phyloP scores from a whole-genome alignment of 164 flowering plant species.

The Tetracentron sinense region DNA sequence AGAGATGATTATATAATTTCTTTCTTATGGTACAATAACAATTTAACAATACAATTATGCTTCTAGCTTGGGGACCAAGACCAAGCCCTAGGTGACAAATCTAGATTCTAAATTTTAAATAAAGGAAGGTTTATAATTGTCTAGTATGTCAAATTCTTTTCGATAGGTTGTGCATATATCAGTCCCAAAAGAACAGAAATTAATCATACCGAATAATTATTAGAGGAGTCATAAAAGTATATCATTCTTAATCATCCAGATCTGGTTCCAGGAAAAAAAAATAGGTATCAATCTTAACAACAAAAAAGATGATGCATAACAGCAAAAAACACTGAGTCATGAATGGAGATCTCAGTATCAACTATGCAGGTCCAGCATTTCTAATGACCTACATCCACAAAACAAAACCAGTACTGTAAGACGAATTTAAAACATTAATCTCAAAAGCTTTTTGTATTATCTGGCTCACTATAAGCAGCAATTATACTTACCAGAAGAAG shows the following conservation, averaged over 20 bases:
- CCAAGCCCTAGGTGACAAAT: no score
- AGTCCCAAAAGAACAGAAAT: background rate
- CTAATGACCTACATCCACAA: background rate
- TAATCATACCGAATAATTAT: background rate
- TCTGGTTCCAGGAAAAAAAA: no score
- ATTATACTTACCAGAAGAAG: constrained; percentile 63
- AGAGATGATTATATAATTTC: no score
- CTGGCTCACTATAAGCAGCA: background rate
- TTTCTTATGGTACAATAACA: no score
- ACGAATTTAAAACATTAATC: background rate
- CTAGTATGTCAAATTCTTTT: background rate
- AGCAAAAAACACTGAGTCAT: background rate
- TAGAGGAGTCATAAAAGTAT: no score
- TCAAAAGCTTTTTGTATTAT: background rate
- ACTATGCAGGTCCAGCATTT: background rate
- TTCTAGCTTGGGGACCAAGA: no score
- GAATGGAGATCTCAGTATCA: background rate
- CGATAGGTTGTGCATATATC: background rate
- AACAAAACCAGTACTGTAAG: background rate
- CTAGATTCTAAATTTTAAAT: no score
- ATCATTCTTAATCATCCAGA: no score
- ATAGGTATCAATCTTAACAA: no score
- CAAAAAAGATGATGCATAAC: background rate
- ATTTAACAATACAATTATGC: no score
- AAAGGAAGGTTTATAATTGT: no score